Evolutionary conservation across 805 yeast genomes (phyloP), one percentile per base, ranked within the genome.

Genomic region (Scheffersomyces ergatensis): DNA sequence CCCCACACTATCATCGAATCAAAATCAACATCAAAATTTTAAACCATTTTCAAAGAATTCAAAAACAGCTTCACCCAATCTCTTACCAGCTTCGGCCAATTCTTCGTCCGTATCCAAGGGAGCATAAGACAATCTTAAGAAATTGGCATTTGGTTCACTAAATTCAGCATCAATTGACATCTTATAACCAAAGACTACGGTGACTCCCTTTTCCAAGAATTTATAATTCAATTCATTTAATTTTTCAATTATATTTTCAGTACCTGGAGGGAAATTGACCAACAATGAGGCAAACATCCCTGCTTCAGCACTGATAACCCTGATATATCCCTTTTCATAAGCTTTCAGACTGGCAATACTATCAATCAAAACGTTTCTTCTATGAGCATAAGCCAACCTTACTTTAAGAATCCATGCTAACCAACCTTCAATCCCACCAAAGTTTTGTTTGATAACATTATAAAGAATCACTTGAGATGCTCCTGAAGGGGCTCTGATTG

Each of bases 401-500:
- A 77, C 65, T 49, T 72, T 68, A 52, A 69, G 64, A 29, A 73
- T 63, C 80, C 79, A 76, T 34, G 56, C 42, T 14, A 74, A 46
- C 76, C 77, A 76, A 2, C 78, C 77, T 33, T 65, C 65, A 19
- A 70, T 54, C 4, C 67, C 54, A 57, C 60, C 60, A 45, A 53
- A 57, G 27, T 57, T 50, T 46, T 74, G 66, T 21, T 64, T 57
- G 33, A 81, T 63, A 6, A 78, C 72, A 47, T 80, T 67, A 50
- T 70, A 67, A 11, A 81, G 69, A 6, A 82, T 54, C 1, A 77
- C 59, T 56, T 82, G 87, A 0, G 85, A 69, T 9, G 74, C 51
- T 18, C 87, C 87, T 38, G 80, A 72, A 2, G 85, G 74, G 8
- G 77, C 67, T 47, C 83, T 65, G 8, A 81, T 72, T n/a, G 76